Evolutionary conservation across 441 rosid genomes (phyloP), one percentile per base, ranked within the genome.

Genomic region (Populus hybrid): DNA sequence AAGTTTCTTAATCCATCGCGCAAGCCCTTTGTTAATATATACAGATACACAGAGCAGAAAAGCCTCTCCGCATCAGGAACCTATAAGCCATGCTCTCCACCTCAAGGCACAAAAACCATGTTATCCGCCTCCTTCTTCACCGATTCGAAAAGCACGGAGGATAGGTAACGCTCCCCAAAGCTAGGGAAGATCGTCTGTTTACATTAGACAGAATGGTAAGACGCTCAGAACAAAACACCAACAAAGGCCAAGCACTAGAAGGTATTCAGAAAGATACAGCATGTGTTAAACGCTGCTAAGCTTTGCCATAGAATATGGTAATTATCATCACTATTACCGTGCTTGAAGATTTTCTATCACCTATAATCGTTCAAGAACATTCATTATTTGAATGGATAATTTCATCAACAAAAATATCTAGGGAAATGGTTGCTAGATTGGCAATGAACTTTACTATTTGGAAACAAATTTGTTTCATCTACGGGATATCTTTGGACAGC

Each of bases 131-230:
- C 31, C 31, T 29, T 3, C 31, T 29, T 29, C 65, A 91, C 79
- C 0, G 94, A 90, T 66, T 92, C 94, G 1, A 94, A 94, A 81
- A 92, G 81, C 78, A 85, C 91, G 18, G 98, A 85, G 1, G 98
- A 90, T 45, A 94, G 86, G 65, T 94, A 94, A 14, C 98, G 91
- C 82, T 94, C 98, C 73, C 97, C 96, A 8, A 89, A 90, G 89
- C 98, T 94, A 20, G 94, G 93, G 85, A 94, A 92, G 77, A 94
- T 26, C 79, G 78, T 97, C 98, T 94, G 86, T 63, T 11, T 63
- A 74, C 35, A 78, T 29, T 36, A 21, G 7, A 28, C 20, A n/a
- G 2, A n/a, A 26, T 0, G 12, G 18, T 31, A 16, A 61, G 38
- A 77, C 50, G 42, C 56, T 2, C 28, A 5, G 11, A 69, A 11